Evolutionary conservation across 139 green algal species (phyloP).

Genomic region (Auxenochlorella protothecoides): DNA sequence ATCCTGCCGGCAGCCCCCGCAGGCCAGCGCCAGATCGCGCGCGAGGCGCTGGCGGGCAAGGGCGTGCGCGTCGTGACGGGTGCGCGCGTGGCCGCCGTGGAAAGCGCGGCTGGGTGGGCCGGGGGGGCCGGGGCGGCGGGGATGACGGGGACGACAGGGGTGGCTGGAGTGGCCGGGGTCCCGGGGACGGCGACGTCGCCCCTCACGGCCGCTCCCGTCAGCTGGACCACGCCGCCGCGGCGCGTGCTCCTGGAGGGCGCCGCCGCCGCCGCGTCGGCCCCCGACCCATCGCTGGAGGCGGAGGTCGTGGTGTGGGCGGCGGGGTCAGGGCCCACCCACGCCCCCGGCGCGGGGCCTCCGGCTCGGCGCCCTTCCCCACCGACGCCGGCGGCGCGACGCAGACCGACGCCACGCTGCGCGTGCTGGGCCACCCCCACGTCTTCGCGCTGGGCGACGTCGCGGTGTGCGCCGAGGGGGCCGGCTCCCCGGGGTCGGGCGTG

Average conservation of each 20-base stretch:
- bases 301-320: slow-evolving; percentile 86
- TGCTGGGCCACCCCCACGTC: slow-evolving; percentile 52
- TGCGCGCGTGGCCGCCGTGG: slow-evolving; percentile 20
- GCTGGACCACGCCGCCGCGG: too few relatives aligned
- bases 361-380: slow-evolving; percentile 56
- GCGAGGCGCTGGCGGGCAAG: slow-evolving; percentile 31
- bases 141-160: too few relatives aligned
- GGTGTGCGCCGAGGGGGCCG: neutral
- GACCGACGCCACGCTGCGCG: slow-evolving; percentile 73
- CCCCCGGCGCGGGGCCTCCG: neutral
- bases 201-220: too few relatives aligned
- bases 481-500: neutral
- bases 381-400: slow-evolving; percentile 42
- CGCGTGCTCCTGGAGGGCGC: neutral
- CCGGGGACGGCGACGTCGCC: too few relatives aligned
- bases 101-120: neutral
- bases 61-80: slow-evolving; percentile 51
- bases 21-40: slow-evolving; percentile 58
- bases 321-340: slow-evolving; percentile 24
- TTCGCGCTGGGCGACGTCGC: slow-evolving; percentile 90
- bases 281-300: slow-evolving; percentile 21
- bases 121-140: too few relatives aligned
- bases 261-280: neutral
- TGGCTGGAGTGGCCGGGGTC: too few relatives aligned
- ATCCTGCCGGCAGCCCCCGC: slow-evolving; percentile 53